A percentile compares a stretch with the other conserved stretches of the same genome.
phyloP scores from a whole-genome alignment of 176 grass and related monocot genomes.

The Eremochloa ophiuroides region DNA sequence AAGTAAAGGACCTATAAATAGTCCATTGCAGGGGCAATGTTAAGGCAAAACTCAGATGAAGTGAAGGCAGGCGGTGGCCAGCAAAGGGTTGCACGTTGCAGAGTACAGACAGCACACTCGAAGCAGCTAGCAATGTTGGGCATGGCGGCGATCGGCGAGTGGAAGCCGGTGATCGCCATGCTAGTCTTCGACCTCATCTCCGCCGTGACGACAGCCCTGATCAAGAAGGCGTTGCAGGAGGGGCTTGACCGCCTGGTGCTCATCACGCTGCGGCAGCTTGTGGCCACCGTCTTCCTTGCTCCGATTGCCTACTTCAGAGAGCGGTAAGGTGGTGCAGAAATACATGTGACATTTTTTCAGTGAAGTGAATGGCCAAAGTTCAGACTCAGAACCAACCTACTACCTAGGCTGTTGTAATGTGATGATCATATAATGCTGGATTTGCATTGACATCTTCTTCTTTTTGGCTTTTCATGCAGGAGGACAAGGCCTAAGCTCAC shows the following conservation, averaged over 20 bases:
- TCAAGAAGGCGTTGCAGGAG: constrained; percentile 64
- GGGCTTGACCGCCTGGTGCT: constrained; percentile 72
- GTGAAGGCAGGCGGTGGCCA: not conserved
- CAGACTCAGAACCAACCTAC: not conserved
- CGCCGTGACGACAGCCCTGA: constrained; percentile 64
- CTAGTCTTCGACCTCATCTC: constrained; percentile 49
- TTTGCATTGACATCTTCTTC: no score
- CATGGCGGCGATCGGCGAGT: constrained; percentile 33
- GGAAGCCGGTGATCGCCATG: constrained; percentile 64
- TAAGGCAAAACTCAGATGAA: not conserved
- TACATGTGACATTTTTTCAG: not conserved
- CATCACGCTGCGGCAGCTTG: constrained; percentile 71
- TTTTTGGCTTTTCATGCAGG: constrained; percentile 46
- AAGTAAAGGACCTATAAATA: constrained; percentile 40
- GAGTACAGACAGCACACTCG: not conserved
- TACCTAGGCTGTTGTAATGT: not conserved
- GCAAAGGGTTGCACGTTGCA: not conserved
- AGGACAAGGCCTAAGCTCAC: constrained; percentile 79
- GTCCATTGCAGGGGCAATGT: constrained; percentile 14
- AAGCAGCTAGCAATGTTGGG: constrained; percentile 18
- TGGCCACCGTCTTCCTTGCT: constrained; percentile 63
- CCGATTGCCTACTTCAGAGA: constrained; percentile 76
- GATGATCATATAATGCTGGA: not conserved
- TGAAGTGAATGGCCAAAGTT: not conserved
- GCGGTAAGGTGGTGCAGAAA: constrained; percentile 37